Conservation (phyloP, 108 stramenopile species). For the Pseudonitzschia multiseries region DNA sequence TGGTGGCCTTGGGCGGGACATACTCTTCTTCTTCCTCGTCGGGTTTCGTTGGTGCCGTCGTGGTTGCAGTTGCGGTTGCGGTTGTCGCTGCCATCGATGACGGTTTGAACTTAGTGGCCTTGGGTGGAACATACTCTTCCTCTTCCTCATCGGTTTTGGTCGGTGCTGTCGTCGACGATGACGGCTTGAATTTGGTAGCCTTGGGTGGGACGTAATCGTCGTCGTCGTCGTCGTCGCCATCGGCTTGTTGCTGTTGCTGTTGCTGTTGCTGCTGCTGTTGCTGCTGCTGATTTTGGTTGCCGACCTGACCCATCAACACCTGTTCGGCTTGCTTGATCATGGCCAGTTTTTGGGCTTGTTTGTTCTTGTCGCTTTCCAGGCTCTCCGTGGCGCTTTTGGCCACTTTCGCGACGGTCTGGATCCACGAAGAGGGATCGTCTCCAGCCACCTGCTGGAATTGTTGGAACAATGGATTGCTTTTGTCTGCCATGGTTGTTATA, state of each 20-base stretch:
- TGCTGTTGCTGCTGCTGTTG: background rate
- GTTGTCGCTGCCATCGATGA: background rate
- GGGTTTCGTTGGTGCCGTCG: background rate
- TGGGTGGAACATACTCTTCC: too few relatives aligned
- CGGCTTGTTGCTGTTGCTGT: background rate
- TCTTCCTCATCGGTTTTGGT: background rate
- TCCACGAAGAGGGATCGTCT: background rate
- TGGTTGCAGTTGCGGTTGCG: background rate
- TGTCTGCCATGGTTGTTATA: too few relatives aligned
- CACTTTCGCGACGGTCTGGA: background rate
- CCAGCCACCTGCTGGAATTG: background rate
- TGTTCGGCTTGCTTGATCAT: slow-evolving; percentile 4
- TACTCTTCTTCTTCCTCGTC: too few relatives aligned
- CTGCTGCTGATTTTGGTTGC: background rate
- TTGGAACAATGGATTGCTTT: background rate
- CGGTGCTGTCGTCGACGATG: background rate
- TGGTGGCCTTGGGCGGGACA: too few relatives aligned
- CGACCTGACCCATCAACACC: background rate
- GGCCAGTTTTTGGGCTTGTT: background rate
- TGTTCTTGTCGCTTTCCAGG: background rate
- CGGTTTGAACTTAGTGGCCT: too few relatives aligned
- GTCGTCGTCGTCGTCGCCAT: background rate
- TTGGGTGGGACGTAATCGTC: background rate
- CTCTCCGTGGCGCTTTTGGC: background rate
- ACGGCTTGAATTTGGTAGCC: background rate